Conservation (phyloP, 768 basidiomycete genomes). For the Amanita exitialis region DNA sequence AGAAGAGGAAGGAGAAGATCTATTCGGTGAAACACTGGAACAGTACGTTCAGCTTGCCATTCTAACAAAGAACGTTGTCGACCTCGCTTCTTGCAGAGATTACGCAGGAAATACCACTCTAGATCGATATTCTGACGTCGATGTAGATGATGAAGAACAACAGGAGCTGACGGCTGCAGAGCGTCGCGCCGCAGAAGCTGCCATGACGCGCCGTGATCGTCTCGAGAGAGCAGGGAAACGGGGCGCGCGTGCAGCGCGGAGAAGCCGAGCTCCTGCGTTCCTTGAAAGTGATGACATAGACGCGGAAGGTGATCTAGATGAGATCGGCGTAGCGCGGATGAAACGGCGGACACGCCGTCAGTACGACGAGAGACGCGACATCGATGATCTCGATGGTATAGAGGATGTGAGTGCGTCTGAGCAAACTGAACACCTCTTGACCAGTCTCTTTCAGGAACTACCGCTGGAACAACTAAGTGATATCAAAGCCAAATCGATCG, state of each 20-base stretch:
- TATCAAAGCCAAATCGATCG: constrained; percentile 94
- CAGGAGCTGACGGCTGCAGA: constrained; percentile 58
- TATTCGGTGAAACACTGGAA: constrained; percentile 75
- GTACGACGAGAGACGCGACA: constrained; percentile 86
- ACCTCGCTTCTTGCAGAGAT: constrained; percentile 39
- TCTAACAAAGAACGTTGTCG: constrained; percentile 5
- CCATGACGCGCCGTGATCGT: constrained; percentile 85
- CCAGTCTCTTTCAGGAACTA: constrained; percentile 54
- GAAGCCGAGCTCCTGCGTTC: constrained; percentile 82
- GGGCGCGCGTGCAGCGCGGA: constrained; percentile 64
- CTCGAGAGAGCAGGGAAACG: constrained; percentile 54
- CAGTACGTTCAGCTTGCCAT: constrained; percentile 34
- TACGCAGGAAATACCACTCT: constrained; percentile 77
- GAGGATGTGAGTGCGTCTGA: constrained; percentile 59
- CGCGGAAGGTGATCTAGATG: constrained; percentile 65
- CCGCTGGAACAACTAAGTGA: constrained; percentile 94
- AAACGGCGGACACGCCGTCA: constrained; percentile 78
- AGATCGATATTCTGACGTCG: constrained; percentile 82
- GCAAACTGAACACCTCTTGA: neutral
- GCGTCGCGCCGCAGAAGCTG: constrained; percentile 74
- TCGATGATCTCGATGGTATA: constrained; percentile 84
- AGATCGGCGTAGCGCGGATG: constrained; percentile 58
- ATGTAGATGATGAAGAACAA: constrained; percentile 72
- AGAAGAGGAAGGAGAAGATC: constrained; percentile 85
- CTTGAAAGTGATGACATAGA: constrained; percentile 75